Conservation (phyloP, 768 basidiomycete genomes). For the Pisolithus orientalis region DNA sequence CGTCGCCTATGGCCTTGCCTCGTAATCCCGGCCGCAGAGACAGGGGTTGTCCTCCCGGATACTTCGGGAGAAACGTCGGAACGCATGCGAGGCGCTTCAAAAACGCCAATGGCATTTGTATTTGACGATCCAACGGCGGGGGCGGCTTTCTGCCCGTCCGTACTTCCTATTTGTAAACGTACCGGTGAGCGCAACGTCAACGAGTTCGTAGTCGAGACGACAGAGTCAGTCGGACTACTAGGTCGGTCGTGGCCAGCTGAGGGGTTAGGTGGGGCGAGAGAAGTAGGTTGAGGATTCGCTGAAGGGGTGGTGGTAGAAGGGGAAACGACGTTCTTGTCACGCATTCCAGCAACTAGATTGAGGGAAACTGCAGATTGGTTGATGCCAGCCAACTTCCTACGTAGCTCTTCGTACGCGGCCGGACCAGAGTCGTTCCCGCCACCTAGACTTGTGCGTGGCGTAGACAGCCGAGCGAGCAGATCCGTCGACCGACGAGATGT, state of each 20-base stretch:
- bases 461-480: conserved; percentile 42
- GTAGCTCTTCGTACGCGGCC: conserved; percentile 72
- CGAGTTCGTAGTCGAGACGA: conserved; percentile 66
- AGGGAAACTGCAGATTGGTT: conserved; percentile 69
- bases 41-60: conserved; percentile 77
- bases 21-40: conserved; percentile 52
- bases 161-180: conserved; percentile 62
- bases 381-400: conserved; percentile 66
- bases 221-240: conserved; percentile 77
- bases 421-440: conserved; percentile 40
- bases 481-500: conserved; percentile 36
- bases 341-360: conserved; percentile 35
- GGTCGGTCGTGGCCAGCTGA: conserved; percentile 44
- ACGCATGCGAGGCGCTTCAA: conserved; percentile 70
- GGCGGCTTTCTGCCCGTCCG: conserved; percentile 79
- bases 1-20: conserved; percentile 44
- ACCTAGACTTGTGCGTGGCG: conserved; percentile 42
- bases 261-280: conserved; percentile 19
- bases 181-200: conserved; percentile 51
- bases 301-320: conserved; percentile 12
- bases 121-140: conserved; percentile 86
- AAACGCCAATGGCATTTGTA: conserved; percentile 72
- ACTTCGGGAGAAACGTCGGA: conserved; percentile 61
- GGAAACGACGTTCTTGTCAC: conserved; percentile 33
- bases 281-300: conserved; percentile 7